These are phyloP conservation scores for Trypanosoma mega DNA, from an alignment of 208 protist species.

Conservation along the genomic window DNA sequence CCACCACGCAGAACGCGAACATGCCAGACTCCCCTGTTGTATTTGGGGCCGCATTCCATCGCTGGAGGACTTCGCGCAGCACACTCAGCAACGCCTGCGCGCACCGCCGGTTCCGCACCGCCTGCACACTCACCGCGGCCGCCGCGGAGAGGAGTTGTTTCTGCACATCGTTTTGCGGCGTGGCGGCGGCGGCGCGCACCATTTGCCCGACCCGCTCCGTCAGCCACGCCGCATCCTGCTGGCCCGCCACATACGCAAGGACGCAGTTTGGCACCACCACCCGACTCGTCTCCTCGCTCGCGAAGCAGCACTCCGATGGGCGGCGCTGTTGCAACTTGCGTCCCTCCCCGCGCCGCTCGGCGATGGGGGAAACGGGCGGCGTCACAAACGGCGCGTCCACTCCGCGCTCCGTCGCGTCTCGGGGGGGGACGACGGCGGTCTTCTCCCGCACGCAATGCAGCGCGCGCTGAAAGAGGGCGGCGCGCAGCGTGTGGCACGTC, in stretches of 20 bases:
- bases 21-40: conserved; percentile 18
- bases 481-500: conserved; percentile 23
- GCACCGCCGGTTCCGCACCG: conserved; percentile 14
- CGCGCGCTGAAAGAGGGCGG: conserved; percentile 17
- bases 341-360: neutral
- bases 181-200: conserved; percentile 9
- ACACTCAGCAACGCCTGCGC: conserved; percentile 29
- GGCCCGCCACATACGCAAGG: conserved; percentile 19
- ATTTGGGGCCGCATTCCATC: conserved; percentile 17
- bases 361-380: neutral
- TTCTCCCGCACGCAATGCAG: conserved; percentile 16
- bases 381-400: neutral
- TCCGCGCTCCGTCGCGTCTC: neutral
- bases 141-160: conserved; percentile 31
- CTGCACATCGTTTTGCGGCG: conserved; percentile 20
- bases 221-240: conserved; percentile 25
- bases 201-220: conserved; percentile 17
- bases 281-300: conserved; percentile 8
- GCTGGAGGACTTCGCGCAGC: conserved; percentile 22
- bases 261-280: conserved; percentile 10
- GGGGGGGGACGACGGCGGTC: conserved; percentile 5
- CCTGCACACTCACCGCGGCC: conserved; percentile 24
- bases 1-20: conserved; percentile 25
- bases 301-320: neutral
- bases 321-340: neutral